Conservation (phyloP, 257 asterid species). For the Galeopsis tetrahit region DNA sequence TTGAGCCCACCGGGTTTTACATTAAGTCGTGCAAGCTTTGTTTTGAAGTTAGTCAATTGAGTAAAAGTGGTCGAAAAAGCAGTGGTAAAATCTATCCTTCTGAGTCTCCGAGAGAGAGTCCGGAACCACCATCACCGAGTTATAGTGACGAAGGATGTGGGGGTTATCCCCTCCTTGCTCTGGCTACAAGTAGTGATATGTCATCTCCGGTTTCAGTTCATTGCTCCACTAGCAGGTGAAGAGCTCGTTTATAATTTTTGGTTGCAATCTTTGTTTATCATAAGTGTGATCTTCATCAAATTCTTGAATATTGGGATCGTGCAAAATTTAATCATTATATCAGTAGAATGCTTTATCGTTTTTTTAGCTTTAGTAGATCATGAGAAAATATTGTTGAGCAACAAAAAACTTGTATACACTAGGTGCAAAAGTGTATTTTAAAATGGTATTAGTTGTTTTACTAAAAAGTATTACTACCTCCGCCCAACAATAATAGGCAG, state of each 20-base stretch:
- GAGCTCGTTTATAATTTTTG: not conserved
- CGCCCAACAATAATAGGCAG: too few relatives aligned
- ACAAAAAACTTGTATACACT: too few relatives aligned
- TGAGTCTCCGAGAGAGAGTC: slow-evolving; percentile 76
- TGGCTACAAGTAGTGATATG: slow-evolving; percentile 49
- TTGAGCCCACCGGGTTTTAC: slow-evolving; percentile 30
- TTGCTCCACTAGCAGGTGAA: slow-evolving; percentile 75
- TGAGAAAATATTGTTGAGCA: not conserved
- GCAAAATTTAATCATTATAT: slow-evolving; percentile 3
- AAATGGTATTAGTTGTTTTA: not conserved
- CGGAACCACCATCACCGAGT: slow-evolving; percentile 81
- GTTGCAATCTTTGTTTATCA: slow-evolving; percentile 3
- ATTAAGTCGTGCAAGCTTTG: slow-evolving; percentile 64
- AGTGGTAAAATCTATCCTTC: slow-evolving; percentile 75
- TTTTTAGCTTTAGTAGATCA: not conserved
- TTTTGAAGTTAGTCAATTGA: slow-evolving; percentile 41
- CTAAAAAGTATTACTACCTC: not conserved
- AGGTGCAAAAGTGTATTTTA: too few relatives aligned
- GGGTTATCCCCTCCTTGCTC: slow-evolving; percentile 55
- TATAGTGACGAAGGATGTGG: slow-evolving; percentile 70
- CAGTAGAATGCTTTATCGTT: not conserved
- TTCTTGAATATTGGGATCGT: slow-evolving; percentile 10
- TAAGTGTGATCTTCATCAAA: not conserved
- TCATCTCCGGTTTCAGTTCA: slow-evolving; percentile 52
- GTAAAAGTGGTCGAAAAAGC: slow-evolving; percentile 49